phyloP scores from a whole-genome alignment of 139 green algal genomes.

The Closterium sp. region DNA sequence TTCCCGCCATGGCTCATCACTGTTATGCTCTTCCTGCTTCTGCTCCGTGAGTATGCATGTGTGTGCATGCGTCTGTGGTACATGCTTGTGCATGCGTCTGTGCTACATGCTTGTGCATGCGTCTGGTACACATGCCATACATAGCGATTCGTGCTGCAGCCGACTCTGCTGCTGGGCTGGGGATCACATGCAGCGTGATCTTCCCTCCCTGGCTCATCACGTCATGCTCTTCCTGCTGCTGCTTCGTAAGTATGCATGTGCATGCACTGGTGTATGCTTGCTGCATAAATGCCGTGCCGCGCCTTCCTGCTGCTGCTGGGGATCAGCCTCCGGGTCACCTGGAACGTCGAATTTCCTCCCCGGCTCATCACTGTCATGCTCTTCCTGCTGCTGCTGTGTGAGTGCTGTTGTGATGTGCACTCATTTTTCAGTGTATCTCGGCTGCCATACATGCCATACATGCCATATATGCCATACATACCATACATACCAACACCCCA shows the following conservation, averaged over 20 bases:
- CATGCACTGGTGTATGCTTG: conserved; percentile 19
- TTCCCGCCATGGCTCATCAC: conserved; percentile 41
- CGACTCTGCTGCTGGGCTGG: conserved; percentile 34
- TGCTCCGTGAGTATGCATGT: conserved; percentile 10
- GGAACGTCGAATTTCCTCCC: conserved; percentile 42
- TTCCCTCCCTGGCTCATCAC: conserved; percentile 47
- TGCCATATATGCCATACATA: no score
- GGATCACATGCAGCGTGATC: conserved; percentile 43
- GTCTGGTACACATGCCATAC: conserved; percentile 33
- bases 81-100: not conserved
- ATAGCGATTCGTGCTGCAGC: conserved; percentile 19
- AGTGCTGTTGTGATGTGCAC: no score
- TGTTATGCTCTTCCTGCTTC: conserved; percentile 28
- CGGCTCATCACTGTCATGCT: conserved; percentile 45
- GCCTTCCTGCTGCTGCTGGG: conserved; percentile 29
- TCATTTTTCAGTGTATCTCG: no score
- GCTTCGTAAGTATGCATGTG: not conserved
- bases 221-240: conserved; percentile 35
- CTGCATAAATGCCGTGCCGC: conserved; percentile 39
- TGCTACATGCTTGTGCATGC: conserved; percentile 6
- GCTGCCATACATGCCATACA: no score
- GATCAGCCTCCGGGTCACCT: conserved; percentile 35
- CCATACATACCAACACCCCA: no score
- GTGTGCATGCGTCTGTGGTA: not conserved
- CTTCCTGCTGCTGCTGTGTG: conserved; percentile 24